Evolutionary conservation across 2,329 filamentous ascomycete genomes (phyloP).

Genomic region (Malbranchea cinnamomea): DNA sequence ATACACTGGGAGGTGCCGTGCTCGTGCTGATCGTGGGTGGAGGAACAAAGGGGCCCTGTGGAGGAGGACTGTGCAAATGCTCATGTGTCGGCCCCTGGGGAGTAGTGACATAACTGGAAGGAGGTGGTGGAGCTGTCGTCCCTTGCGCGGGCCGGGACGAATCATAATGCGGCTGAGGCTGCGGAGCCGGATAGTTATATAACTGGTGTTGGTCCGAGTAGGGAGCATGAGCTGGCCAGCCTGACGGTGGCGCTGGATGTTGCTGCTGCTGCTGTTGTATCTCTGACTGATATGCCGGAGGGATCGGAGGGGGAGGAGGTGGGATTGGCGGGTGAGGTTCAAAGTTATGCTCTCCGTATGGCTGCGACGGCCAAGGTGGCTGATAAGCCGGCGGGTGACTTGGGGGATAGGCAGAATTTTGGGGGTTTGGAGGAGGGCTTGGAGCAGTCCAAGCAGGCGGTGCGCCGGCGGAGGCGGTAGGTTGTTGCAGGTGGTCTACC

Average conservation of each 20-base stretch:
- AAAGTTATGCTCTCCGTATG: constrained; percentile 13
- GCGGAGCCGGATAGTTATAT: constrained; percentile 15
- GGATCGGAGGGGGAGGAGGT: constrained; percentile 28
- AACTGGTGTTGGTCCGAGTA: constrained; percentile 18
- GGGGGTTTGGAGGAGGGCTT: constrained; percentile 10
- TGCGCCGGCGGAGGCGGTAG: constrained; percentile 9
- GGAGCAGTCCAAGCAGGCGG: constrained; percentile 7
- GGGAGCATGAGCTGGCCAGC: constrained; percentile 15
- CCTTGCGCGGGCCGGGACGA: not conserved
- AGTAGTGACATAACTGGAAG: not conserved
- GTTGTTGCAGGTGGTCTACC: constrained; percentile 12
- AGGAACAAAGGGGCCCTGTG: constrained; percentile 8
- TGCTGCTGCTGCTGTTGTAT: constrained; percentile 15
- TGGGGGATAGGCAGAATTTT: not conserved
- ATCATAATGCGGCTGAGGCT: not conserved
- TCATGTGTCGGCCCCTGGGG: not conserved
- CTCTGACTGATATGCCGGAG: constrained; percentile 22
- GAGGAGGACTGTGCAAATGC: constrained; percentile 5
- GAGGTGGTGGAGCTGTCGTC: not conserved
- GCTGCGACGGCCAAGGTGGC: constrained; percentile 13
- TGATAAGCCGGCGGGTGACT: constrained; percentile 7
- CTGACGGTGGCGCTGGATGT: constrained; percentile 9
- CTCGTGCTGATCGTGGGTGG: constrained; percentile 7
- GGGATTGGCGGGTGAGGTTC: constrained; percentile 15
- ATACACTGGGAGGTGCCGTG: constrained; percentile 8